Base-by-base conservation (phyloP, 108 stramenopile species). In the Tribonema minus region DNA sequence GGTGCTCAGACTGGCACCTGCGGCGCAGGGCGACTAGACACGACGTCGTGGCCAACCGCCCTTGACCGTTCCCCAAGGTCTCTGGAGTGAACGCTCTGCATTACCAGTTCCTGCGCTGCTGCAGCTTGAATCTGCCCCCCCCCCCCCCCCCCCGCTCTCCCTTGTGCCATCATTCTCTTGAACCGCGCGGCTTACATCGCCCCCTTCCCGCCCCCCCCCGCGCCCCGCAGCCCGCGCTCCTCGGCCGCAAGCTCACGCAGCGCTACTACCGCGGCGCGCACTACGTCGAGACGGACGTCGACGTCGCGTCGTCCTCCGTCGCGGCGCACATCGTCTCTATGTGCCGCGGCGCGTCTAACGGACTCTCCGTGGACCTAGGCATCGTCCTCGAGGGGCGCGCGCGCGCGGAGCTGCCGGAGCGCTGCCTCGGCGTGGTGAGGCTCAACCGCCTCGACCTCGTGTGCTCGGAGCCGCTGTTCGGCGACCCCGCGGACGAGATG, bases 241-340 rank as follows among this genome's bases (percentile, higher is more conserved):
- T 88, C n/a, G 86, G 84, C 27, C 84, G 78, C 36, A 88, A 87
- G 70, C 68, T 85, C n/a, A 80, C 41, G 34, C 85, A 80, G 54
- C 65, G 86, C 3, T 85, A 87, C 40, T 86, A 85, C 39, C 74
- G 86, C 20, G 85, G 82, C 0, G 23, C 58, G 3, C 35, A 64
- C 59, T 87, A 87, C 61, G 40, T 88, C 27, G 88, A 89, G 86
- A 73, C 87, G 7, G 88, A 89, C 58, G 72, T 82, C 15, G 84
- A 89, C 67, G 68, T 89, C 0, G 83, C 59, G 30, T 59, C 61
- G 30, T 72, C 70, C 0, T 32, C 39, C n/a, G 62, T 89, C 20
- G 88, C 88, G 29, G 58, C 35, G 34, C 58, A 58, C 40, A 70
- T 88, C 38, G 83, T 86, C n/a, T 36, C 67, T 5, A 63, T 89